Evolutionary conservation across 164 flowering plant species (phyloP), one percentile per base, ranked within the genome.

Genomic region (Dillenia turbinata): DNA sequence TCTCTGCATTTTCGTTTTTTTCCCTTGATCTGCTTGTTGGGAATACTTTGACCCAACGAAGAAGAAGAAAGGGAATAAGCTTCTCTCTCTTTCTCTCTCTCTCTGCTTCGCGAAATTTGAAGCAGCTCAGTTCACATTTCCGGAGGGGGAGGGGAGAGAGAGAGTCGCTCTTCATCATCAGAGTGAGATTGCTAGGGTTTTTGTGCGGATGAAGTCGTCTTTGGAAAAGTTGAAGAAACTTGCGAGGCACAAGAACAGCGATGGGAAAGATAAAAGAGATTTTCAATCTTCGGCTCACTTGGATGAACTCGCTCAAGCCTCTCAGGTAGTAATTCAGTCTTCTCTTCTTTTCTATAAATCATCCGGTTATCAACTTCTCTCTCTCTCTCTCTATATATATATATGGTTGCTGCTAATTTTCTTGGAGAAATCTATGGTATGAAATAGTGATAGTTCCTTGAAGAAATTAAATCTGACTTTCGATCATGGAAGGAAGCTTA

Each of bases 241-340:
- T 12, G 86, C 78, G 14, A 76, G 78, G 9, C 87, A 79, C 61
- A 82, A 75, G 77, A 65, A 67, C 33, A 26, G 33, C 69, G 92
- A 84, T 52, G 68, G 58, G 12, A 86, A 77, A 67, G 88, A 83
- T 54, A 85, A 81, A 52, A 73, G 68, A 59, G 84, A 83, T 61
- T 65, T 61, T 51, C 77, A 64, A 1, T 69, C 72, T 53, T 49
- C 83, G 49, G 74, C 80, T 14, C 86, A 79, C 69, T 62, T 79
- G n/a, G 94, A 93, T 71, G 94, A 84, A 55, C 86, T 93, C 17
- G 83, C 87, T 61, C 89, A 77, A 64, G 98, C 97, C 16, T 67
- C 90, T n/a, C 67, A 84, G 97, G 98, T 90, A 69, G 50, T 61
- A 46, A 12, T 9, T 63, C 40, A 47, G 8, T 33, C 19, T 45